Evolutionary conservation across 2,329 filamentous ascomycete species (phyloP).

Genomic region (Fusarium pseudoanthophilum): DNA sequence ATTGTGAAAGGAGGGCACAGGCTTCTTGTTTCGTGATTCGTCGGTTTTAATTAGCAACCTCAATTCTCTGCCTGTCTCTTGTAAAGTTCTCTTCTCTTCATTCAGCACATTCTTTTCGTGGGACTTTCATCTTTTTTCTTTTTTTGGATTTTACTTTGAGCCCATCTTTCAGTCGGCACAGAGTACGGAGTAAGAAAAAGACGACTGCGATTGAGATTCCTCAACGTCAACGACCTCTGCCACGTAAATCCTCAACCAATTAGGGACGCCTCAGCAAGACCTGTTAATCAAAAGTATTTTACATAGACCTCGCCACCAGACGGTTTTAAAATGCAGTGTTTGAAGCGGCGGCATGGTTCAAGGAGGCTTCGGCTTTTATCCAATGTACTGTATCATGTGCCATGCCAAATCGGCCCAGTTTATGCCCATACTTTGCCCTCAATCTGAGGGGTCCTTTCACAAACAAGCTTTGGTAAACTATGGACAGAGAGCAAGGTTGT

Average conservation of each 20-base stretch:
- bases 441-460: constrained; percentile 2
- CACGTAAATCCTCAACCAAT: not conserved
- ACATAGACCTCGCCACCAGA: not conserved
- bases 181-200: not conserved
- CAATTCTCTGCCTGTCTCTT: constrained; percentile 13
- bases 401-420: constrained; percentile 20
- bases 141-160: not conserved
- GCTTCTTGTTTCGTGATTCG: constrained; percentile 21
- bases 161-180: not conserved
- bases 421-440: not conserved
- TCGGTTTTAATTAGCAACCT: constrained; percentile 15
- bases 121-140: not conserved
- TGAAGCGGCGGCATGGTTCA: constrained; percentile 19
- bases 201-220: not conserved
- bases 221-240: not conserved
- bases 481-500: constrained; percentile 7
- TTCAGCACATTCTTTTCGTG: not conserved
- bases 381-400: constrained; percentile 15
- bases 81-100: constrained; percentile 4
- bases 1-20: not conserved
- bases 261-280: not conserved
- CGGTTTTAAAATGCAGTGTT: not conserved
- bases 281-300: not conserved
- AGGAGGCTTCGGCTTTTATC: constrained; percentile 13
- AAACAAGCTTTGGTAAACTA: constrained; percentile 25